Conservation (phyloP, 148 eudicot species). For the Diospyros kaki region DNA sequence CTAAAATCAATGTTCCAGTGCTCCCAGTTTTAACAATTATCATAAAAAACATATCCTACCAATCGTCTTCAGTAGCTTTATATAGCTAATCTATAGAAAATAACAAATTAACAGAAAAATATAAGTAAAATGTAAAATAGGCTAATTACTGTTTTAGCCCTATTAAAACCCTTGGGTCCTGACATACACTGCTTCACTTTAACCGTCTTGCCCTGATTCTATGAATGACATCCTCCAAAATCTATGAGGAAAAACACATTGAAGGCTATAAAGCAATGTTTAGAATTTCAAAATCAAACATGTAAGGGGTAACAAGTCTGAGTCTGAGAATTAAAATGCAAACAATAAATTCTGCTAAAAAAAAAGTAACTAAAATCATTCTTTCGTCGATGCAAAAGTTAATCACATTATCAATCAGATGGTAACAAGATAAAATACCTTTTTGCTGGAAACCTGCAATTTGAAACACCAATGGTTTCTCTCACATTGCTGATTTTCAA, state of each 20-base stretch:
- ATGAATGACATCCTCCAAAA: too few relatives aligned
- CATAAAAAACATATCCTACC: not conserved
- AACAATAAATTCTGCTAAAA: not conserved
- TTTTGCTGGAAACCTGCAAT: not conserved
- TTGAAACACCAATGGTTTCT: not conserved
- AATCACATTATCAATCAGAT: not conserved
- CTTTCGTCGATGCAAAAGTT: not conserved
- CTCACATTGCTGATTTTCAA: slow-evolving; percentile 5
- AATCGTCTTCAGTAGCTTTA: too few relatives aligned
- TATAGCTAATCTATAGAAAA: too few relatives aligned
- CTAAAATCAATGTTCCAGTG: too few relatives aligned
- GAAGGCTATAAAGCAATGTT: not conserved
- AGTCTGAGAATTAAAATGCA: not conserved
- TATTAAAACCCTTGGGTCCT: too few relatives aligned
- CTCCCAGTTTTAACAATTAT: not conserved
- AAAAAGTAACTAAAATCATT: not conserved
- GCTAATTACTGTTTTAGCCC: too few relatives aligned
- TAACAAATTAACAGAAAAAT: too few relatives aligned
- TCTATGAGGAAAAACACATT: not conserved
- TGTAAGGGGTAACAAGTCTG: not conserved
- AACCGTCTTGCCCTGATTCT: too few relatives aligned
- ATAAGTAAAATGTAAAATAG: too few relatives aligned
- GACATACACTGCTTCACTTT: too few relatives aligned
- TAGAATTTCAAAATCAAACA: not conserved
- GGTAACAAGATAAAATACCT: not conserved